Evolutionary conservation across 306 rosid genomes (phyloP).

Genomic region (Citrullus mucosospermus): DNA sequence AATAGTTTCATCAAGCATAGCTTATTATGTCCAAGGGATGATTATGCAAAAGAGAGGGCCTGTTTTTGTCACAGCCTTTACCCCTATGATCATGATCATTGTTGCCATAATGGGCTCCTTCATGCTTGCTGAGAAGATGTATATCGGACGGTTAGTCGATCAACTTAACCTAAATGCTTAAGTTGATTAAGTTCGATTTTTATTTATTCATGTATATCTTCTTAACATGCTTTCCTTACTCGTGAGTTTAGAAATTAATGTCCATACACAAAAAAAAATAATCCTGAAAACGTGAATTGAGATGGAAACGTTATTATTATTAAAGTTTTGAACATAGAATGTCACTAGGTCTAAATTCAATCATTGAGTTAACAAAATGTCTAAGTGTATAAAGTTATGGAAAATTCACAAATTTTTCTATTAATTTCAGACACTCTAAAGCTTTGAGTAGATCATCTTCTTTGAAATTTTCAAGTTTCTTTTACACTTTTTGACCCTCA

Average conservation of each 20-base stretch:
- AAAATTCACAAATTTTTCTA: too few species aligned
- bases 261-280: background rate
- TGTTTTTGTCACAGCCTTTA: slow-evolving; percentile 87
- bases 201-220: too few species aligned
- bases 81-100: slow-evolving; percentile 92
- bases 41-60: slow-evolving; percentile 83
- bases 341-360: too few species aligned
- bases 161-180: background rate
- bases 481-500: too few species aligned
- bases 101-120: slow-evolving; percentile 78
- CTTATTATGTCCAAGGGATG: slow-evolving; percentile 69
- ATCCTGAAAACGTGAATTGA: background rate
- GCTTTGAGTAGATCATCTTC: too few species aligned
- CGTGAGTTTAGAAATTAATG: background rate
- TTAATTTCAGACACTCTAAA: too few species aligned
- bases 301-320: background rate
- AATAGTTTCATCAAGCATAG: slow-evolving; percentile 57
- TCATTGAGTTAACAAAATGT: too few species aligned
- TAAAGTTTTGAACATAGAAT: too few species aligned
- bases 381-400: too few species aligned
- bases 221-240: background rate
- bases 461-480: too few species aligned
- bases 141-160: slow-evolving; percentile 57
- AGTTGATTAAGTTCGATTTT: background rate
- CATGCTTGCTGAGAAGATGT: slow-evolving; percentile 67